Base-by-base conservation (phyloP, 1,139 yeast genomes). In the Sugiyamaella pinicola region DNA sequence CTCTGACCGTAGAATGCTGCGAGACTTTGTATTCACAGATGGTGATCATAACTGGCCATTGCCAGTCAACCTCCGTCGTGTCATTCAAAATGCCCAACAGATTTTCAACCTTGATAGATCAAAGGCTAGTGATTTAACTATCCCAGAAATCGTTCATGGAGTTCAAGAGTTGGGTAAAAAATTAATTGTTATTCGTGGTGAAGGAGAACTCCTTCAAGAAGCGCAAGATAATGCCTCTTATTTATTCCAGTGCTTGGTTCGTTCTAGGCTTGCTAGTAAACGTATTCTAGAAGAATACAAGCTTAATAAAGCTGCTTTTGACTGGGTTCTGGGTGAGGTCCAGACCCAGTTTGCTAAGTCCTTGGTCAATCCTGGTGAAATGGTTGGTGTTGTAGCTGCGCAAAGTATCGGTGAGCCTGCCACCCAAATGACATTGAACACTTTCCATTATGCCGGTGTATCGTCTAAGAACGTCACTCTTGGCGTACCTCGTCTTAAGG, bases 391-490 rank as follows among this genome's bases (percentile, higher is more conserved):
- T 53, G 82, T 93, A 67, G 99, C 99, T 53, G 99, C 99, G 1
- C 99, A 93, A 76, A 90, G 97, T 45, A 93, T 93, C 76, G 99
- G 99, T 77, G 99, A 93, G 72, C 99, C 99, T 49, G 99, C 99
- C 24, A 93, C 99, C 24, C 99, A 93, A 74, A 93, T 93, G 99
- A 93, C 99, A 0, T 81, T 93, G 74, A 93, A 93, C 70, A 93
- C 99, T 64, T 95, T 95, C 96, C 99, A 95, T 79, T 95, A 91
- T 79, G 99, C 99, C 28, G 99, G 99, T 87, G 99, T 95, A 58
- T 93, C 98, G 38, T 91, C 98, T 9, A 95, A 93, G 84, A 95
- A 95, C 72, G 99, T 95, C 56, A 95, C 99, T 4, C 83, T 95
- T 64, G 99, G 99, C 82, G 99, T 95, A 69, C 99, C 99, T 61